phyloP scores from a whole-genome alignment of 2,329 filamentous ascomycete genomes.

The Xylaria sp. region DNA sequence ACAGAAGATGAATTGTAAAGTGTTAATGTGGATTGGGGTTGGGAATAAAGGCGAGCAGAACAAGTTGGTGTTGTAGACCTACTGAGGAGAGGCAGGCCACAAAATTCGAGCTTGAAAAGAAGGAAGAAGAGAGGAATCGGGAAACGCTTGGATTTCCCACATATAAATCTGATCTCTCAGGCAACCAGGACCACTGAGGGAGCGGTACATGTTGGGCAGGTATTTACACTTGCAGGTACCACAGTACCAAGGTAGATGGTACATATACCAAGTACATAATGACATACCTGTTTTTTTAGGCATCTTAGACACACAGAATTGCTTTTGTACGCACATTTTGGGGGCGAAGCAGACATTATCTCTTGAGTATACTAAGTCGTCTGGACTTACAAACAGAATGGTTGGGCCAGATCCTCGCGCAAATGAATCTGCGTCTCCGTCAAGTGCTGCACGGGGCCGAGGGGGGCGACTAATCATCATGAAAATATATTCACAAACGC shows the following conservation, averaged over 20 bases:
- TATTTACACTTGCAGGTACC: background rate
- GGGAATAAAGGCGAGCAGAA: background rate
- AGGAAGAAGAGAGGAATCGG: too few species aligned
- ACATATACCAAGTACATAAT: background rate
- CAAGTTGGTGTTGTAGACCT: too few species aligned
- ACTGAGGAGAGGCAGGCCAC: too few species aligned
- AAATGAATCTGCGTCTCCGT: background rate
- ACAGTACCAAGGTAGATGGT: background rate
- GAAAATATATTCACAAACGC: background rate
- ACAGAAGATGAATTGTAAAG: background rate
- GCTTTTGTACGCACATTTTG: background rate
- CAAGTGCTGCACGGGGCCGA: background rate
- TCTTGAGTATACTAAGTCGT: background rate
- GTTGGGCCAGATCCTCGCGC: background rate
- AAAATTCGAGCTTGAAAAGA: background rate
- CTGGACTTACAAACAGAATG: conserved; percentile 13
- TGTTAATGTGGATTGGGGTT: background rate
- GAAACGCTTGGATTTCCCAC: background rate
- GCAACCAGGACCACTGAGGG: background rate
- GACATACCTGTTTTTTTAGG: background rate
- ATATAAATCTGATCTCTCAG: background rate
- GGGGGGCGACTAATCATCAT: background rate
- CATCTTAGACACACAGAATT: background rate
- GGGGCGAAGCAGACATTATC: background rate
- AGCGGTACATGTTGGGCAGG: background rate